Base-by-base conservation (phyloP, 2,329 filamentous ascomycete genomes). In the Fusarium phyllophilum region DNA sequence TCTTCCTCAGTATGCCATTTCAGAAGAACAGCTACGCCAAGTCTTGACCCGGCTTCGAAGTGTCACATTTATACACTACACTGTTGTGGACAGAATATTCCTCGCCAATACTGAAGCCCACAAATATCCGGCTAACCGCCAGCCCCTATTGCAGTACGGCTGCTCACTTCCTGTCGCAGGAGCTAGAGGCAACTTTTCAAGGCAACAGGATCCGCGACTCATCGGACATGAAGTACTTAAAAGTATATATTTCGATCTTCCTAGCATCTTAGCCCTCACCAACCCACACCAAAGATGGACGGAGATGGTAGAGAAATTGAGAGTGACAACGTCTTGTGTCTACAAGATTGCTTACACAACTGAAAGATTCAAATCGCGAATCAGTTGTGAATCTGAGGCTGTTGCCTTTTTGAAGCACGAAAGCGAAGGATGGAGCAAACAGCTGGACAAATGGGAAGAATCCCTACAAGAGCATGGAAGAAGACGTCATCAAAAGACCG, bases 341-440 rank as follows among this genome's bases (percentile, higher is more conserved):
- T 33, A 1, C 46, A 18, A 33, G 5, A 18, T 49, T 33, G 22
- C 46, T 33, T 49, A 49, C 29, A 5, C 46, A 18, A n/a, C 46
- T 3, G 0, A 13, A 9, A 2, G 11, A 18, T 10, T 0, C 22
- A 33, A 18, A 18, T 18, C 5, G 10, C 10, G 3, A 9, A 33
- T 24, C 1, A 12, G 14, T 0, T 13, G 7, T 15, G 22, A 18
- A 31, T 13, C 29, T n/a, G 46, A 8, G 3, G 8, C 29, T 33
- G 11, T 33, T 33, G 15, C 11, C 1, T 3, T 12, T 33, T n/a
- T 33, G 11, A 4, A 33, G 6, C 10, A 0, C 4, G 14, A 33
- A 31, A 18, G 29, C 29, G 8, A 18, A n/a, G 12, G 45, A 15
- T 4, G 6, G 45, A 1, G 15, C n/a, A 10, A 17, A 24, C 14